Evolutionary conservation across 73 alveolate species (phyloP), one percentile per base, ranked within the genome.

Genomic region (Paramecium sonneborni): DNA sequence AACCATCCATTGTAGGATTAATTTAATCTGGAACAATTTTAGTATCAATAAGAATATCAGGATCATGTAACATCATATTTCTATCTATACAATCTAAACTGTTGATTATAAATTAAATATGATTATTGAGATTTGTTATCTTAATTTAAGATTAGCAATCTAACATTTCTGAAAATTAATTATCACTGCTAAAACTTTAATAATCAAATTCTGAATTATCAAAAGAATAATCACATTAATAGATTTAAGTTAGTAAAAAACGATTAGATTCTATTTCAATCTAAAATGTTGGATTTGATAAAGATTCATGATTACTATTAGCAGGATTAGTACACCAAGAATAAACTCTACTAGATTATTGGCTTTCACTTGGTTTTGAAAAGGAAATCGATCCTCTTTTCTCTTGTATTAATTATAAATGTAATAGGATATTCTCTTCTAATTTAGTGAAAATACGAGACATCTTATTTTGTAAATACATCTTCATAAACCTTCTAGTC

Each of bases 401-500:
- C 41, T 39, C 58, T 34, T n/a, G 2, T 43, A 38, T 79, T 26
- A 79, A 43, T 46, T 30, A 44, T 4, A 79, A 44, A 79, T 79
- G 90, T 1, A 43, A 62, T 14, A 72, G 62, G 67, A 72, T 72
- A 34, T 37, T 44, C 43, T 79, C 90, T 10, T 79, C 90, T 15
- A 79, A 39, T 46, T 43, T 20, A 5, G 76, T 24, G 26, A 79
- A 79, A 7, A 20, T 30, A 24, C 55, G 44, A 12, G 44, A 39
- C 41, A 79, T 24, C 74, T 79, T 79, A 46, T 79, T 79, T 79
- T 79, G 72, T n/a, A 79, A 39, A 8, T 79, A 79, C 72, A 79
- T 30, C 48, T 79, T 79, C 76, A 79, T 14, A 18, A 43, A 79
- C 74, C 90, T 79, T 62, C 90, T 79, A 43, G 90, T 79, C 90